Percentiles rank a stretch among this genome's conserved stretches.
These are phyloP conservation scores for Pyrenopolyporus hunteri DNA, from an alignment of 495 filamentous ascomycete species.

Conservation along the genomic window DNA sequence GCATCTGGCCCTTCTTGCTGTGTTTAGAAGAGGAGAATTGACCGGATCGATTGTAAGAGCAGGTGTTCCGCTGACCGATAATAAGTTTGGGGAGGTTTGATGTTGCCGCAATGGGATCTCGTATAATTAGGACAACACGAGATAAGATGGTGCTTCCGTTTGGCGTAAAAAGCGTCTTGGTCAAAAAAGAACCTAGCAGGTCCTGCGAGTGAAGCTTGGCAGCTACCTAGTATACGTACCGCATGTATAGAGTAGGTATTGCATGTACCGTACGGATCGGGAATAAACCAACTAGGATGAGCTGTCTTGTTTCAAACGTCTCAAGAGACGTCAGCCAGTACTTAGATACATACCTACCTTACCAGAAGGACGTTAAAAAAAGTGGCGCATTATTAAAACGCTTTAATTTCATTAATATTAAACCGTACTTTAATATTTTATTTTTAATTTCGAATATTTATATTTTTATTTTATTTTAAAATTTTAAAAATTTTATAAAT, in stretches of 20 bases:
- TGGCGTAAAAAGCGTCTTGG: not conserved
- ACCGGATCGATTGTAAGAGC: not conserved
- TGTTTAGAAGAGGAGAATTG: not conserved
- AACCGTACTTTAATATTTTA: too few relatives aligned
- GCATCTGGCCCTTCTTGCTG: conserved; percentile 5
- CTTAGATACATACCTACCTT: conserved; percentile 1
- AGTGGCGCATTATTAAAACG: too few relatives aligned
- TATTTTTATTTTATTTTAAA: too few relatives aligned
- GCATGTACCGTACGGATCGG: not conserved
- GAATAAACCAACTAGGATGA: not conserved
- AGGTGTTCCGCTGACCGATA: too few relatives aligned
- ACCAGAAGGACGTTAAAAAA: not conserved
- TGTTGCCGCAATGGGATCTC: not conserved
- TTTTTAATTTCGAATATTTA: too few relatives aligned
- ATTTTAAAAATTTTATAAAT: too few relatives aligned
- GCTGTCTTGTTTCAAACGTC: not conserved
- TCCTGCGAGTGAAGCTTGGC: conserved; percentile 10
- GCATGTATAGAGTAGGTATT: too few relatives aligned
- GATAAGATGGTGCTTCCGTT: not conserved
- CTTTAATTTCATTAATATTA: too few relatives aligned
- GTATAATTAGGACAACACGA: not conserved
- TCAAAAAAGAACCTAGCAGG: not conserved
- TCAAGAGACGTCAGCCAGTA: not conserved
- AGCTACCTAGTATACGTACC: not conserved
- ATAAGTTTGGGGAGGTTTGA: not conserved